Evolutionary conservation across 495 filamentous ascomycete species (phyloP), one percentile per base, ranked within the genome.

Genomic region (Mycothermus thermophilus): DNA sequence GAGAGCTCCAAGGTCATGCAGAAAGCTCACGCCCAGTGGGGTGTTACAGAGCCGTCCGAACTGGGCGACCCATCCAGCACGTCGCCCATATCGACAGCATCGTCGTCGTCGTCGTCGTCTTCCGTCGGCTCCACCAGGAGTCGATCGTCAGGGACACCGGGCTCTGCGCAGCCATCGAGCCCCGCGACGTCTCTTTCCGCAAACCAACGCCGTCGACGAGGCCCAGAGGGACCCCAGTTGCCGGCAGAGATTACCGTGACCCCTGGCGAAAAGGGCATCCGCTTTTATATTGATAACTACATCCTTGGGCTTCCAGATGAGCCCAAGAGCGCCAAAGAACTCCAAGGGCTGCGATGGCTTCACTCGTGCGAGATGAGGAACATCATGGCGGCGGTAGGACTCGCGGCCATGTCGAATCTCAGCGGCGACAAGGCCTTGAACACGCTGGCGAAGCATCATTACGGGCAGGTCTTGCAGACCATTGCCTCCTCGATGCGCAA

Each of bases 1-100:
- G 74, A 83, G 47, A 82, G 75, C 51, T 67, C 67, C 40, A 69
- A 72, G 41, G 74, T 82, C 34, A 72, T 75, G 17, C 67, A 62
- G 35, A 80, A 75, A 48, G 75, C 72, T 8, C 69, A 70, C 32
- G 67, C 67, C 8, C 65, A 64, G 47, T 66, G 64, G 64, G 62
- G 64, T 12, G 40, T 48, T n/a, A 12, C 37, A 5, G 48, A 47
- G 9, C 9, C 27, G 6, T 30, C 31, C 6, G 48, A 43, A 8
- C 10, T 27, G 10, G 43, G 38, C 11, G 44, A 49, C 16, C 38
- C 43, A 23, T 56, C 55, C 8, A 34, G 45, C 20, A 52, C 54
- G 10, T 55, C 55, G n/a, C 46, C 51, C n/a, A 36, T 34, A 8
- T 42, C 49, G 7, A 14, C 35, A n/a, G 28, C 40, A 13, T 27